Base-by-base conservation (phyloP, 176 grass and related monocot genomes). In the Raddia distichophylla region DNA sequence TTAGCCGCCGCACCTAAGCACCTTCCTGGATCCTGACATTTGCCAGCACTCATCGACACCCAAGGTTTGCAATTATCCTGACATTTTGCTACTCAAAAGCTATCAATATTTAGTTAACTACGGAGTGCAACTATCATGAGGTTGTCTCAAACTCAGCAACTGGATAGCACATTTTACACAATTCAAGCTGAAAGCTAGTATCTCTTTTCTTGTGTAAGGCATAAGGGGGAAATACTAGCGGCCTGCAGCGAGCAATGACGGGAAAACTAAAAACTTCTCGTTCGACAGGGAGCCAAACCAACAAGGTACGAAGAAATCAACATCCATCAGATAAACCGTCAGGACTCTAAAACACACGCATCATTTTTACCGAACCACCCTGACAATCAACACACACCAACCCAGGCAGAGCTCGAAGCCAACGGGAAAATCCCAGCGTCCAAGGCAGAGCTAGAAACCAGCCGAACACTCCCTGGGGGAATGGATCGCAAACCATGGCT, bases 301-400 rank as follows among this genome's bases (percentile, higher is more conserved):
- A 56, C 50, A 37, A 51, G 27, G 8, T 51, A 20, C 7, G 12
- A 67, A 15, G 27, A 58, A 76, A 46, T 61, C n/a, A 27, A 27
- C 66, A n/a, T 8, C 48, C 9, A 51, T 46, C 22, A 37, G n/a
- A 45, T 5, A 5, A 20, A 7, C 52, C 9, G 49, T 37, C 62
- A 22, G 52, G 76, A 68, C 82, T 52, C 82, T 76, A 67, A 17
- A 69, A 40, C 19, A 16, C 18, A 48, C 7, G 10, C 15, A 16
- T 44, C 10, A 32, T 5, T 27, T 19, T 11, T 52, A 53, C 8
- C 18, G 42, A 9, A 50, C n/a, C 18, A 33, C 59, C 48, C n/a
- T 74, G 34, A 5, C 59, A 74, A 74, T 55, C 70, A 59, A 50
- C 47, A 50, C 47, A 43, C 35, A 3, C 13, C 14, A 3, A n/a